Base-by-base conservation (phyloP, 1,284 basidiomycete genomes). In the Heterobasidion occidentale region DNA sequence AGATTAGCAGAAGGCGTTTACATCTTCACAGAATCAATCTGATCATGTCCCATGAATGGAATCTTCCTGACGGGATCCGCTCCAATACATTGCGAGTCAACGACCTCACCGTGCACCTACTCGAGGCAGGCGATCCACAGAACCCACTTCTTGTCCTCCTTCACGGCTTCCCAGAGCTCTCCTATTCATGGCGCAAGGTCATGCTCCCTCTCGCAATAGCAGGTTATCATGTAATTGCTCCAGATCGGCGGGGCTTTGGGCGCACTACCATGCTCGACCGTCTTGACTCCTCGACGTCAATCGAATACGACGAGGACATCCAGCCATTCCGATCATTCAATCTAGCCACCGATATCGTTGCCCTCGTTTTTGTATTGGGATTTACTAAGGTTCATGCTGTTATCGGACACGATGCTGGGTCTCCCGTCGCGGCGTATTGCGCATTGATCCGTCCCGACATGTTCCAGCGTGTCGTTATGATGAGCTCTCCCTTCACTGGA, bases 81-180 rank as follows among this genome's bases (percentile, higher is more conserved):
- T 51, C 53, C 46, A 34, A n/a, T 51, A 35, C 20, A 12, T 15
- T 69, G 4, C 59, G 57, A 2, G 59, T 71, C 7, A 69, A 74
- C 36, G 77, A 77, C 60, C 71, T 84, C 20, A 70, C 75, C 46
- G 69, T 78, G 50, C 77, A 82, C 58, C 66, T 80, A 46, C 71
- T 84, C n/a, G 80, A 83, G 60, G 77, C 78, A 5, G 68, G 62
- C 46, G 58, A 66, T 63, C 70, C 58, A 17, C 59, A 63, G 1
- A 60, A 65, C 8, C 80, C 78, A 2, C 71, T 87, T 12, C 64
- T 86, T 56, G 59, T 86, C n/a, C 74, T 84, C 35, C 67, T 86
- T 1, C 83, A 86, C 59, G 84, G 84, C 44, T 86, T 86, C 63
- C 83, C 84, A 11, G 84, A 84, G 62, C 71, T 86, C 9, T 76